Base-by-base conservation (phyloP, 768 basidiomycete genomes). In the Pilatotrama ljubarskyi region DNA sequence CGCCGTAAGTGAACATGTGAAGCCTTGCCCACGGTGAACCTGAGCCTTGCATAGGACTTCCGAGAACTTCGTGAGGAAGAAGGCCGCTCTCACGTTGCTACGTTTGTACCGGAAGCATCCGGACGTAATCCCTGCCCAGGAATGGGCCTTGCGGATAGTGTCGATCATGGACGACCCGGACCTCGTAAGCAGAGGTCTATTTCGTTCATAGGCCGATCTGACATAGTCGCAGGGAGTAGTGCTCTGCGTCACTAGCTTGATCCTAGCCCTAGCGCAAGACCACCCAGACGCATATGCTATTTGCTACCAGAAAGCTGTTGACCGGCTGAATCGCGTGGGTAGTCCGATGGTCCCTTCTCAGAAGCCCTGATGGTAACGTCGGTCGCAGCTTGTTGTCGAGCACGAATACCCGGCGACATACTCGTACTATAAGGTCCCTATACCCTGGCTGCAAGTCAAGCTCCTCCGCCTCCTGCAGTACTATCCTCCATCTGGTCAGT, bases 361-460 rank as follows among this genome's bases (percentile, higher is more conserved):
- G 41, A 18, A 29, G 2, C 25, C 13, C 43, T 44, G 14, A 41
- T 60, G 36, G 50, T 42, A 52, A 17, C 36, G 1, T n/a, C 13
- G 26, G 2, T 17, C 14, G 5, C 64, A 96, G 94, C 82, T 99
- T 66, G 83, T 98, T 17, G 89, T 98, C 63, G 92, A 95, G 66
- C 88, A 90, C 62, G 93, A 98, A 69, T 96, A 90, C 69, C 78
- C 87, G 8, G 80, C 89, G 36, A 90, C 92, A 50, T 99, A 99
- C 71, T 83, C 95, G 17, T 99, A 99, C 73, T 99, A 99, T 76
- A 94, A 95, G 76, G 93, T 98, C 2, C 96, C 96, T 20, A 91
- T 91, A 22, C 96, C 96, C 0, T 98, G 96, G 97, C 78, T 98
- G 35, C 96, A 98, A 76, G 93, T 98, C 64, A 97, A 98, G 72